These are phyloP conservation scores for Wallacemonas collosoma DNA, from an alignment of 208 protist species.

Conservation along the genomic window DNA sequence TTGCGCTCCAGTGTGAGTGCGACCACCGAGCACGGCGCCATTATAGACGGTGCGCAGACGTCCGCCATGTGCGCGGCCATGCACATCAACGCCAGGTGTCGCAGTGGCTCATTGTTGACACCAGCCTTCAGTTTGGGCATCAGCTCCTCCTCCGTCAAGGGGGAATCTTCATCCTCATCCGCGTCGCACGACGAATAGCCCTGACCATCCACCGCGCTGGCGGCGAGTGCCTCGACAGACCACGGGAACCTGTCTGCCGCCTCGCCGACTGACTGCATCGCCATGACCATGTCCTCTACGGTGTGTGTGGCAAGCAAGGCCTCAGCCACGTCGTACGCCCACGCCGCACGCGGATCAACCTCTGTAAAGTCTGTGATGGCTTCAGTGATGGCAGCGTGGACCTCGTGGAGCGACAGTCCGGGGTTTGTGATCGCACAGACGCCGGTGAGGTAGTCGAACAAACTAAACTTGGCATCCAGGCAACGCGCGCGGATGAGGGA, in stretches of 20 bases:
- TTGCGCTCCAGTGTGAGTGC: conserved; percentile 67
- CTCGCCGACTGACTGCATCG: conserved; percentile 39
- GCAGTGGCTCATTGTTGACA: conserved; percentile 15
- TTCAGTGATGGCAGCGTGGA: conserved; percentile 39
- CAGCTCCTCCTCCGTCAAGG: conserved; percentile 3
- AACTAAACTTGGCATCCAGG: conserved; percentile 36
- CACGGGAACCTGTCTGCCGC: conserved; percentile 19
- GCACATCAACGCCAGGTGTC: conserved; percentile 48
- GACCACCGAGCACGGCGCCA: conserved; percentile 35
- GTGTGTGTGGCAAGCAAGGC: conserved; percentile 36
- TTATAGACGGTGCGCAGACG: conserved; percentile 53
- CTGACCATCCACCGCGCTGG: neutral
- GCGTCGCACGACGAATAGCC: conserved; percentile 12
- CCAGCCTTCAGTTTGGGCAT: neutral
- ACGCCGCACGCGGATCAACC: conserved; percentile 25
- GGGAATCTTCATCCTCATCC: conserved; percentile 19
- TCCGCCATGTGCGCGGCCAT: conserved; percentile 86
- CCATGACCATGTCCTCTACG: conserved; percentile 47
- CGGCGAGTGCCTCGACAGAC: neutral
- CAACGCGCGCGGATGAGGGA: conserved; percentile 51
- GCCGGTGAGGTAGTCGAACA: conserved; percentile 66
- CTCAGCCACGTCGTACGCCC: conserved; percentile 50
- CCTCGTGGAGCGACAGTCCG: conserved; percentile 43
- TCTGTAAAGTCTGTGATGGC: conserved; percentile 28
- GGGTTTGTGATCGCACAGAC: conserved; percentile 70